phyloP scores from a whole-genome alignment of 305 asterid genomes.

The Fraxinus angustifolia region DNA sequence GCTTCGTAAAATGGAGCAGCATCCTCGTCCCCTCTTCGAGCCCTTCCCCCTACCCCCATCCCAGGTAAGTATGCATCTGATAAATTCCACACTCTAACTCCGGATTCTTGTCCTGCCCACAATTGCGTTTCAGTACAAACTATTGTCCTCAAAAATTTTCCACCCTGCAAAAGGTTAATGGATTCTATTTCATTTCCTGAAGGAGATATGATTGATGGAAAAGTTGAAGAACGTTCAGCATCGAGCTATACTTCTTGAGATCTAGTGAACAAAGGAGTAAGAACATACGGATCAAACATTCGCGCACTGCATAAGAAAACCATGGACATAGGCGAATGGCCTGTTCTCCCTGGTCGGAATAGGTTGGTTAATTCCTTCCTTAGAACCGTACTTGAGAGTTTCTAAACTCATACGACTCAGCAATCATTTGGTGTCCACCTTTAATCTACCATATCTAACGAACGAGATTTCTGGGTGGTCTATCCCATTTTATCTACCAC shows the following conservation, averaged over 20 bases:
- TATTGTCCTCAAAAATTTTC: slow-evolving; percentile 73
- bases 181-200: background rate
- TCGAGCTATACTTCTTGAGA: too few relatives aligned
- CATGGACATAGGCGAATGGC: too few relatives aligned
- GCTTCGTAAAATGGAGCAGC: slow-evolving; percentile 89
- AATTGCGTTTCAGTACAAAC: slow-evolving; percentile 71
- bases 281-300: background rate
- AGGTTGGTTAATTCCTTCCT: too few relatives aligned
- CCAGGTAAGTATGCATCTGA: slow-evolving; percentile 73
- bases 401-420: too few relatives aligned
- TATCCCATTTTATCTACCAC: too few relatives aligned
- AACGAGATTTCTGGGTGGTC: too few relatives aligned
- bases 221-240: background rate
- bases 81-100: slow-evolving; percentile 86
- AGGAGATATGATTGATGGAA: background rate
- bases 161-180: slow-evolving; percentile 51
- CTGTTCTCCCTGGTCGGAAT: too few relatives aligned
- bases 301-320: background rate
- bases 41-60: slow-evolving; percentile 55
- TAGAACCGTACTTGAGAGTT: too few relatives aligned
- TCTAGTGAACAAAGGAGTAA: too few relatives aligned
- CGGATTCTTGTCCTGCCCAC: slow-evolving; percentile 95
- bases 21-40: slow-evolving; percentile 84
- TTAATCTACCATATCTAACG: too few relatives aligned
- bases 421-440: too few relatives aligned